Conservation (phyloP, 225 moss, liverwort and hornwort species). For the Physcomitrellopsis africana region DNA sequence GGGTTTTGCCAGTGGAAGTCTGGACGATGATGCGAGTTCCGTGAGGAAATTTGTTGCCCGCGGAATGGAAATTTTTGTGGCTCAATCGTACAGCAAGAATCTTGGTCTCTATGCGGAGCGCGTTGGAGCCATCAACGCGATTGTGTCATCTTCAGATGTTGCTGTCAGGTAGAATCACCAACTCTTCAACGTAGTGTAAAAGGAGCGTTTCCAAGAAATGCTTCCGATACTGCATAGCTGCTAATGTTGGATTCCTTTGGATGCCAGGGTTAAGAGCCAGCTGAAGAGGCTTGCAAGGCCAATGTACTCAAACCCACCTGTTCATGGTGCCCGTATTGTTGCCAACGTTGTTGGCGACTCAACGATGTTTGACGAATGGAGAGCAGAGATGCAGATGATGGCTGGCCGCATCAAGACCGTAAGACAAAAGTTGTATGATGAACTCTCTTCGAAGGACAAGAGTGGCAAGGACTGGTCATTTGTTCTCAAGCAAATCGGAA, state of each 20-base stretch:
- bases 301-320: constrained; percentile 97
- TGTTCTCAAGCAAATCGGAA: constrained; percentile 94
- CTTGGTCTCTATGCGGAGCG: constrained; percentile 96
- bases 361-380: constrained; percentile 94
- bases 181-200: background rate
- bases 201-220: too few species aligned
- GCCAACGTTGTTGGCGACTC: constrained; percentile 89
- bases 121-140: constrained; percentile 88
- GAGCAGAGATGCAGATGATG: constrained; percentile 94
- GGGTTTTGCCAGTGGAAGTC: constrained; percentile 99
- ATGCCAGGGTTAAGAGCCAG: constrained; percentile 90
- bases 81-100: constrained; percentile 97
- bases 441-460: constrained; percentile 77
- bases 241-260: constrained; percentile 21
- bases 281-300: constrained; percentile 91
- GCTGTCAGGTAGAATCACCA: constrained; percentile 57
- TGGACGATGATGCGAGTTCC: constrained; percentile 87
- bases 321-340: constrained; percentile 94
- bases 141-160: constrained; percentile 72
- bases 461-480: constrained; percentile 93
- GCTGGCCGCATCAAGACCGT: constrained; percentile 96
- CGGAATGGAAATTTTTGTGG: constrained; percentile 84
- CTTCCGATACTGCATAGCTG: background rate
- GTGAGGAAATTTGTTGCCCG: constrained; percentile 85
- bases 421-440: constrained; percentile 74